phyloP scores from a whole-genome alignment of 768 basidiomycete genomes.

The Arthromyces matolae region DNA sequence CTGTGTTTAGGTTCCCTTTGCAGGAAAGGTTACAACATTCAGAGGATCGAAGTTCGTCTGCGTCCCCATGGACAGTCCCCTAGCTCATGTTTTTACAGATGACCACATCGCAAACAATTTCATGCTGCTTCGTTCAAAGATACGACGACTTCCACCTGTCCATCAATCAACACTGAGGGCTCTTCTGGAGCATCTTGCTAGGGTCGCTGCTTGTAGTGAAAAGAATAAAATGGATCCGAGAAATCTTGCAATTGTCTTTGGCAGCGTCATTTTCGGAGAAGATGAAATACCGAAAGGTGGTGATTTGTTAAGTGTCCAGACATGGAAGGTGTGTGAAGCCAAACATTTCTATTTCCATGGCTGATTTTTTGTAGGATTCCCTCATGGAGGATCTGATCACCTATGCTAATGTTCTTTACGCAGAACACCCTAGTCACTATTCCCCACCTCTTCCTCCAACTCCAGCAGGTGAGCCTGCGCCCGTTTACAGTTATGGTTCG shows the following conservation, averaged over 20 bases:
- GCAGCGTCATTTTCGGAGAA: conserved; percentile 85
- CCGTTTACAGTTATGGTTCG: conserved; percentile 62
- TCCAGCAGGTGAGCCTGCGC: conserved; percentile 59
- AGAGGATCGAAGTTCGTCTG: conserved; percentile 61
- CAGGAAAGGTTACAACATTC: conserved; percentile 81
- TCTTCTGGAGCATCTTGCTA: conserved; percentile 77
- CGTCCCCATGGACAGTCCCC: not conserved
- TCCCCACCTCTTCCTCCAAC: conserved; percentile 76
- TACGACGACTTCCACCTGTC: conserved; percentile 75
- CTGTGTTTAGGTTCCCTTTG: conserved; percentile 77
- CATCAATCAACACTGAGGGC: conserved; percentile 84
- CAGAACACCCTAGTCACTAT: conserved; percentile 42
- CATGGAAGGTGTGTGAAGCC: conserved; percentile 54
- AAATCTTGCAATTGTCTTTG: conserved; percentile 90
- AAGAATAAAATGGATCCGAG: conserved; percentile 94
- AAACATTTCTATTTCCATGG: not conserved
- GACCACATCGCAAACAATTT: conserved; percentile 72
- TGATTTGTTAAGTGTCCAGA: conserved; percentile 74
- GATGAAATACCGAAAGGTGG: conserved; percentile 80
- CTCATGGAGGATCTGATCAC: conserved; percentile 86
- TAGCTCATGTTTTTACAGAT: conserved; percentile 36
- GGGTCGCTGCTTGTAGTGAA: conserved; percentile 60
- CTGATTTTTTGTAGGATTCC: conserved; percentile 37
- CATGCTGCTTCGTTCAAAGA: conserved; percentile 77
- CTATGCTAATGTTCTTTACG: conserved; percentile 64